A percentile compares a stretch with the other conserved stretches of the same genome.
Conservation (phyloP, 805 yeast genomes). For the Starmera caribaea region DNA sequence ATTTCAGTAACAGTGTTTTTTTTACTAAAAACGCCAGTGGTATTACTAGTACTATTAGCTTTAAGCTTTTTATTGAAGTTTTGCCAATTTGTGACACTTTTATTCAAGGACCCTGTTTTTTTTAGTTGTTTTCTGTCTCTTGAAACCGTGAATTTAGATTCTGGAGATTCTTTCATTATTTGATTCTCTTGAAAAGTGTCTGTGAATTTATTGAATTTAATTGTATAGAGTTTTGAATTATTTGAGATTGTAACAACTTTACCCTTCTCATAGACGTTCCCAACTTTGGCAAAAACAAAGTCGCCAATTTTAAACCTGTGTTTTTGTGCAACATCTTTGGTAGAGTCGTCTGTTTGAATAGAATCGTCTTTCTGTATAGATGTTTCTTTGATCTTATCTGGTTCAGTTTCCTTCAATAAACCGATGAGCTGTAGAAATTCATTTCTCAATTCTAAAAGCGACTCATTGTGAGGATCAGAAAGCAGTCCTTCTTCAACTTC, state of each 20-base stretch:
- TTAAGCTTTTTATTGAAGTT: slow-evolving; percentile 11
- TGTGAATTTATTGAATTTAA: slow-evolving; percentile 1
- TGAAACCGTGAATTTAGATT: slow-evolving; percentile 1
- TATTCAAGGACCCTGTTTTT: slow-evolving; percentile 6
- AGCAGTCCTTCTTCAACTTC: slow-evolving; percentile 9
- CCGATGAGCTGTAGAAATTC: slow-evolving; percentile 10
- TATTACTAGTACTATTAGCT: background rate
- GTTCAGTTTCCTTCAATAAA: slow-evolving; percentile 4
- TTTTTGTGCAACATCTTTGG: background rate
- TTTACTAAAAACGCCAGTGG: slow-evolving; percentile 7
- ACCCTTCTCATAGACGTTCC: slow-evolving; percentile 10
- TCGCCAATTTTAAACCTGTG: slow-evolving; percentile 5
- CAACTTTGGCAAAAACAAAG: slow-evolving; percentile 9
- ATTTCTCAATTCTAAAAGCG: slow-evolving; percentile 6
- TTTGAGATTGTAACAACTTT: slow-evolving; percentile 7
- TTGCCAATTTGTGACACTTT: slow-evolving; percentile 12
- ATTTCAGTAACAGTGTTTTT: slow-evolving; percentile 5
- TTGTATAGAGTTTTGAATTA: background rate
- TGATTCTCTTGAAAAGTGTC: slow-evolving; percentile 7
- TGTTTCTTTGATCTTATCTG: background rate
- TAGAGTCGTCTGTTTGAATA: background rate
- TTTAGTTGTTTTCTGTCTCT: slow-evolving; percentile 1
- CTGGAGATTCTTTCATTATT: slow-evolving; percentile 7
- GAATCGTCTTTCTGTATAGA: background rate
- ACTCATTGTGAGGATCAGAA: slow-evolving; percentile 8